Evolutionary conservation across 2,329 filamentous ascomycete species (phyloP).

Genomic region (Neoarthrinium moseri): DNA sequence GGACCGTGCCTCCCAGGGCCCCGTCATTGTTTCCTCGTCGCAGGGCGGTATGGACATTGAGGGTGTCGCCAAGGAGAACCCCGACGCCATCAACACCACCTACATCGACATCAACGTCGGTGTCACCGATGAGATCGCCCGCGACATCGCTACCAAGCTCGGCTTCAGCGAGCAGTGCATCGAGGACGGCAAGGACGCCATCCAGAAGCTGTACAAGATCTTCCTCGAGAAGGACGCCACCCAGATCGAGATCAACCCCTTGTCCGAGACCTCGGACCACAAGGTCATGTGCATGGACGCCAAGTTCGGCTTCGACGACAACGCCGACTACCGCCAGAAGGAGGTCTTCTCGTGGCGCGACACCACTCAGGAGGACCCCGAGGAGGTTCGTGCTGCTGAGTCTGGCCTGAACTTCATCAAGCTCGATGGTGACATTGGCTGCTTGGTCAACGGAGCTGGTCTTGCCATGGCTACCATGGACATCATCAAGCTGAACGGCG

Average conservation of each 20-base stretch:
- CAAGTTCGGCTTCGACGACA: constrained; percentile 98
- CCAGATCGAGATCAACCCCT: constrained; percentile 99
- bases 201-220: constrained; percentile 98
- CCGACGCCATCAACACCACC: constrained; percentile 92
- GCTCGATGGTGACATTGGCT: constrained; percentile 98
- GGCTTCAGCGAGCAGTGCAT: constrained; percentile 98
- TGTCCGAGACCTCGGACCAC: constrained; percentile 97
- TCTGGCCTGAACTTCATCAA: constrained; percentile 99
- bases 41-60: constrained; percentile 99
- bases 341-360: constrained; percentile 94
- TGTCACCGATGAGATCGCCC: constrained; percentile 93
- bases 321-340: constrained; percentile 97
- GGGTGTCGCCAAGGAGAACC: constrained; percentile 95
- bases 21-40: constrained; percentile 95
- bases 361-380: constrained; percentile 90
- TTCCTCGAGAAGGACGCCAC: constrained; percentile 98
- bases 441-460: constrained; percentile 97
- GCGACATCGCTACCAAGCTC: constrained; percentile 84
- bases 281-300: constrained; percentile 99
- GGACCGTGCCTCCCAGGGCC: constrained; percentile 88
- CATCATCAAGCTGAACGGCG: constrained; percentile 99
- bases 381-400: constrained; percentile 95
- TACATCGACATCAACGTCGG: constrained; percentile 91
- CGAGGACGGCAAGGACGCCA: constrained; percentile 90
- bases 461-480: constrained; percentile 99